These are phyloP conservation scores for Blepharisma japonicum DNA, from an alignment of 73 alveolate species.

Conservation along the genomic window DNA sequence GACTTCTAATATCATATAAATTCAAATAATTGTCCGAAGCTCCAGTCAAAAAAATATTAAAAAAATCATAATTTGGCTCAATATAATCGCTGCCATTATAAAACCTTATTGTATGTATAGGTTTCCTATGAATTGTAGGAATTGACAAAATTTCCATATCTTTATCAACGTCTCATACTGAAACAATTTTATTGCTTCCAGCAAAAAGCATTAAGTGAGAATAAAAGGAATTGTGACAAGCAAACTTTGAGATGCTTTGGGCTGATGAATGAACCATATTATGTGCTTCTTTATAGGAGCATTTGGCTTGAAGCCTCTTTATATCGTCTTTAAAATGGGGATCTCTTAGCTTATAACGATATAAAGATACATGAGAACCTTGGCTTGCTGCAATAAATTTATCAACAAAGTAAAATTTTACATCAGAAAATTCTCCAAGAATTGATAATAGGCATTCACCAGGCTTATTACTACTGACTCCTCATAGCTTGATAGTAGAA, in stretches of 20 bases:
- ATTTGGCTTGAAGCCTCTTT: constrained; percentile 55
- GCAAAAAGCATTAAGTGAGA: constrained; percentile 49
- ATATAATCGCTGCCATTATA: neutral
- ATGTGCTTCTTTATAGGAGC: constrained; percentile 41
- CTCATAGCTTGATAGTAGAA: constrained; percentile 53
- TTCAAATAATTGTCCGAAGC: constrained; percentile 53
- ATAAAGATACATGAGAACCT: constrained; percentile 39
- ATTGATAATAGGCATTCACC: constrained; percentile 53
- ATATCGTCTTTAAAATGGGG: constrained; percentile 54
- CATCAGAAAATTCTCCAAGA: constrained; percentile 44
- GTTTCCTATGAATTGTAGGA: constrained; percentile 51
- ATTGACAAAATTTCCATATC: constrained; percentile 33
- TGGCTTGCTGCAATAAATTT: constrained; percentile 38
- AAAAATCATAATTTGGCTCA: constrained; percentile 41
- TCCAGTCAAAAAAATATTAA: constrained; percentile 51
- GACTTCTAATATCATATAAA: constrained; percentile 16
- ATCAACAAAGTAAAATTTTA: constrained; percentile 55
- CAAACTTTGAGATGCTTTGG: constrained; percentile 41
- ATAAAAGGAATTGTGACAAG: constrained; percentile 42
- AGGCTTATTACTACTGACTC: constrained; percentile 41
- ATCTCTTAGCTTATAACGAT: constrained; percentile 55
- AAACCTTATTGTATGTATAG: constrained; percentile 55
- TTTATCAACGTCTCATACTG: constrained; percentile 55
- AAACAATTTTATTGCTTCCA: constrained; percentile 57
- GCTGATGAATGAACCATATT: constrained; percentile 45